Evolutionary conservation across 129 eudicot genomes (phyloP), one percentile per base, ranked within the genome.

Genomic region (Apium graveolens): DNA sequence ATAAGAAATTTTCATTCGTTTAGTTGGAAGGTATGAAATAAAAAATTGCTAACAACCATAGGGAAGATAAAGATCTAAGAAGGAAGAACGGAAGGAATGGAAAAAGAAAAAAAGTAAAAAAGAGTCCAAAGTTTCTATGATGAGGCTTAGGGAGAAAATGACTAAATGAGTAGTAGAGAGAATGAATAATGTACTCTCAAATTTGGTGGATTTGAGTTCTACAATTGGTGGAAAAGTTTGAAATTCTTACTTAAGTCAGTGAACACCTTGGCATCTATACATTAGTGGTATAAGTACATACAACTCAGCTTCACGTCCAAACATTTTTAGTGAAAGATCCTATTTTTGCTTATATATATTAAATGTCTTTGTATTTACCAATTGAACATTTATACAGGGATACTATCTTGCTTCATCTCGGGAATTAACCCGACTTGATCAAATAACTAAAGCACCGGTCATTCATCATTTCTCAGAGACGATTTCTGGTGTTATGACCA

Each of bases 401-500:
- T 92, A 89, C 76, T 92, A 82, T 77, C 81, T 92, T 34, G 89
- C 95, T 55, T 62, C 97, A 65, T 87, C 95, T 39, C 91, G 95
- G 32, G 97, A 92, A 78, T 71, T 92, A 81, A 92, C 88, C 2
- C 70, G 97, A 31, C 88, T 92, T 10, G 95, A 89, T 60, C 80
- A 84, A 5, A 92, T 89, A 76, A 89, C 97, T 24, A 89, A 88
- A 86, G 91, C 97, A 34, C 95, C 95, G 1, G 82, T 87, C 70
- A 85, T 89, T 43, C 88, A 92, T 66, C 97, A 87, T 73, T 88
- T 89, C 81, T 87, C 95, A 24, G 95, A 92, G 81, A 89, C 86
- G 44, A 81, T 92, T 46, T 77, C 91, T 3, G 97, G 97, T 39
- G 91, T 89, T 27, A 86, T 83, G 90, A 92, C 77, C 60, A 73